phyloP scores from a whole-genome alignment of 176 grass and related monocot genomes.

The Phyllostachys edulis region DNA sequence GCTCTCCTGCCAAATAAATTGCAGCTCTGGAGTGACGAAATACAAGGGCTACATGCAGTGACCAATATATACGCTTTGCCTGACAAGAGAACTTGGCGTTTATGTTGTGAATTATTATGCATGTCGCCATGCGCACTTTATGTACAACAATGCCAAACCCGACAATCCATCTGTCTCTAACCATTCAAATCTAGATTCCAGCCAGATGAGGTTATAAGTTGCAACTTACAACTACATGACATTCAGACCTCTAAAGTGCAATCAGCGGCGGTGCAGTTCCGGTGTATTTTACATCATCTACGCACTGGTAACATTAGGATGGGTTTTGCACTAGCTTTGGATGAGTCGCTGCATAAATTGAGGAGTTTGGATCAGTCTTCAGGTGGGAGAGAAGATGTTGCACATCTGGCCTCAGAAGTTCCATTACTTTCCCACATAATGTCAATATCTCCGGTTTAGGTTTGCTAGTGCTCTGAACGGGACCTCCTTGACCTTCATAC shows the following conservation, averaged over 20 bases:
- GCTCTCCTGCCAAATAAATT: background rate
- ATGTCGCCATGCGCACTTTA: background rate
- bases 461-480: constrained; percentile 87
- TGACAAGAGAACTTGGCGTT: background rate
- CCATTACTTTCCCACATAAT: constrained; percentile 85
- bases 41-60: background rate
- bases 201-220: background rate
- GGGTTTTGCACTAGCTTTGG: constrained; percentile 77
- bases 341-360: constrained; percentile 97
- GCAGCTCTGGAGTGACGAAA: background rate
- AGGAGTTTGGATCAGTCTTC: constrained; percentile 67
- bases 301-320: constrained; percentile 24
- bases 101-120: background rate
- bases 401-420: constrained; percentile 76
- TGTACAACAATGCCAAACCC: constrained; percentile 11
- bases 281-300: background rate
- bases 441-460: constrained; percentile 94
- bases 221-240: background rate
- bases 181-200: background rate
- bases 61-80: background rate
- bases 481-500: constrained; percentile 98
- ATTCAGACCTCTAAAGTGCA: background rate
- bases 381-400: constrained; percentile 91
- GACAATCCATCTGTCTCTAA: background rate
- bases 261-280: background rate